Evolutionary conservation across 306 rosid species (phyloP).

Genomic region (Sindora glabra): DNA sequence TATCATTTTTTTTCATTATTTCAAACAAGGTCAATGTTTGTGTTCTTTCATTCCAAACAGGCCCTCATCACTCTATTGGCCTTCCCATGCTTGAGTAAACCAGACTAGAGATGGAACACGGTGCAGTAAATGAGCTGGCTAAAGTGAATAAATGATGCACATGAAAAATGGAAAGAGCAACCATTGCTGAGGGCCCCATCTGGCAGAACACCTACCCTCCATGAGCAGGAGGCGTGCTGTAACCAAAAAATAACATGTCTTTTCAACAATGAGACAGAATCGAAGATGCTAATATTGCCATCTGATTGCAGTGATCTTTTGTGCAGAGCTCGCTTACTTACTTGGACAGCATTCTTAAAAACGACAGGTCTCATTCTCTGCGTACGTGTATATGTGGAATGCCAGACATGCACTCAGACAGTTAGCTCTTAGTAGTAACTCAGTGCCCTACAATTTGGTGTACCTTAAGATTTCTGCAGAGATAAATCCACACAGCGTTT

Average conservation of each 20-base stretch:
- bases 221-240: too few species aligned
- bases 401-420: conserved; percentile 31
- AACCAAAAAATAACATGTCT: conserved; percentile 43
- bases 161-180: conserved; percentile 27
- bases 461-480: conserved; percentile 25
- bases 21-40: too few species aligned
- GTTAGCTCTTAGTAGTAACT: conserved; percentile 25
- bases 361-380: conserved; percentile 34
- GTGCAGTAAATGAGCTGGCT: conserved; percentile 54
- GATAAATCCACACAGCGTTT: conserved; percentile 21
- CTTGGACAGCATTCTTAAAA: conserved; percentile 33
- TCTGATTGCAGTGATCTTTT: conserved; percentile 44
- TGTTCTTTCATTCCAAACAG: conserved; percentile 30
- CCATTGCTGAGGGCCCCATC: conserved; percentile 34
- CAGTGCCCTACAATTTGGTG: conserved; percentile 34
- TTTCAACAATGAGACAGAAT: conserved; percentile 46
- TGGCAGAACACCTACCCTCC: conserved; percentile 11
- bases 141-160: conserved; percentile 23
- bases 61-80: too few species aligned
- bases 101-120: too few species aligned
- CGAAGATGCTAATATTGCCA: conserved; percentile 41
- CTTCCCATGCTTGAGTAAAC: too few species aligned
- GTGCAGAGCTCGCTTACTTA: conserved; percentile 39
- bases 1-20: too few species aligned
- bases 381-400: conserved; percentile 20